A percentile compares a stretch with the other conserved stretches of the same genome.
Evolutionary conservation across 495 filamentous ascomycete species (phyloP).

Genomic region (Neurospora sp.): DNA sequence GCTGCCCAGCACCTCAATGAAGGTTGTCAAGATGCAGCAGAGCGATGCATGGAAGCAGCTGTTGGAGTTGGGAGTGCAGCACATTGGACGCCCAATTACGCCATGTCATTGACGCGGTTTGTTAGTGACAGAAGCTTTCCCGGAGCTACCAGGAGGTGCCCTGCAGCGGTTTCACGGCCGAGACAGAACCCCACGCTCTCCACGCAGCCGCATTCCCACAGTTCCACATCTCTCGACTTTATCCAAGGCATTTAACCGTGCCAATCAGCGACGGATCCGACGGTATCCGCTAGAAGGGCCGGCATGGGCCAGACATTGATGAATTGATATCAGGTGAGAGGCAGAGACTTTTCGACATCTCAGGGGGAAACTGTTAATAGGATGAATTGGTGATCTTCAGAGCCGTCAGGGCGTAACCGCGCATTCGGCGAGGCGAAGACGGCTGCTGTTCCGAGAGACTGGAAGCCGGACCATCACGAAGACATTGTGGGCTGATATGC

Average conservation of each 20-base stretch:
- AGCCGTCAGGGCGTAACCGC: not conserved
- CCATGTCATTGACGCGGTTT: constrained; percentile 8
- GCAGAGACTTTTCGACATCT: constrained; percentile 15
- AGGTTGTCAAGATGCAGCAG: not conserved
- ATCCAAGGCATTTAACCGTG: constrained; percentile 26
- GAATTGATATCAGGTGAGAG: constrained; percentile 22
- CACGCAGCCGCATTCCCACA: not conserved
- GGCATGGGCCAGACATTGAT: constrained; percentile 3
- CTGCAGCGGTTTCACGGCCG: not conserved
- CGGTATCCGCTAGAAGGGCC: constrained; percentile 15
- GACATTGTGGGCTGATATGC: constrained; percentile 7
- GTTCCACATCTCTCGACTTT: constrained; percentile 9
- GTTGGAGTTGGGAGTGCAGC: not conserved
- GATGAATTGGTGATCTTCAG: not conserved
- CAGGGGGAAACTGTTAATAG: not conserved
- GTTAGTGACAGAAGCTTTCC: not conserved
- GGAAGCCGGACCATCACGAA: not conserved
- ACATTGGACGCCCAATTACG: constrained; percentile 15
- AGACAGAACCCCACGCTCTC: constrained; percentile 8
- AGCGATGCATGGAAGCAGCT: not conserved
- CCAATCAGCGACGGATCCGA: constrained; percentile 19
- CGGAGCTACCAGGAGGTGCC: not conserved
- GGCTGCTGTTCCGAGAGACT: not conserved
- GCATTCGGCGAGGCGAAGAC: not conserved
- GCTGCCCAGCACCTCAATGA: not conserved